phyloP scores from a whole-genome alignment of 2,329 filamentous ascomycete species.

The Parafenestella ontariensis region DNA sequence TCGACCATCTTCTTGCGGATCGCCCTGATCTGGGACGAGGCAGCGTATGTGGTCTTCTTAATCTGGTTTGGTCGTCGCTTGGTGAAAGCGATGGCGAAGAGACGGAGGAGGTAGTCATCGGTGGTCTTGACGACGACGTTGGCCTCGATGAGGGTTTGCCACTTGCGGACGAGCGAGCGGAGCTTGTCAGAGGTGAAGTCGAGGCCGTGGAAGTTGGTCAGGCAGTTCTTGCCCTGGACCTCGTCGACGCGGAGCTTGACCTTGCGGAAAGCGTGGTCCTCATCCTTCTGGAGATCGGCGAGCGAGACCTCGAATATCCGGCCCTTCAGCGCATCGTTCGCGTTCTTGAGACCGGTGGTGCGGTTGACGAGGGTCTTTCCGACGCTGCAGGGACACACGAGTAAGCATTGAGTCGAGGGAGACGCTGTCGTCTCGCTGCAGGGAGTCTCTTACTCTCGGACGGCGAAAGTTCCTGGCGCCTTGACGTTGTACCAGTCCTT shows the following conservation, averaged over 20 bases:
- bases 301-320: conserved; percentile 99
- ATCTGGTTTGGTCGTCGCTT: conserved; percentile 99
- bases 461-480: conserved; percentile 94
- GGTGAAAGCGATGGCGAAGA: conserved; percentile 99
- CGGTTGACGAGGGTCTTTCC: conserved; percentile 99
- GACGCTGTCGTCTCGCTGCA: conserved; percentile 21
- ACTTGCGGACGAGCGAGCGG: conserved; percentile 98
- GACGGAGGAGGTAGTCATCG: conserved; percentile 98
- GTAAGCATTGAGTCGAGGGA: conserved; percentile 36
- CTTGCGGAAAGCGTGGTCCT: conserved; percentile 99
- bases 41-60: conserved; percentile 99
- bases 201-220: conserved; percentile 99
- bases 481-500: conserved; percentile 99
- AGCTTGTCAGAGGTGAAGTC: conserved; percentile 99
- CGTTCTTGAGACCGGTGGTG: conserved; percentile 99
- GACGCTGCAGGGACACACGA: conserved; percentile 69
- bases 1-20: conserved; percentile 99
- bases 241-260: conserved; percentile 98
- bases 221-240: conserved; percentile 99
- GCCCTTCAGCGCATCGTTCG: conserved; percentile 98
- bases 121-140: conserved; percentile 99
- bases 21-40: conserved; percentile 93
- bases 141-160: conserved; percentile 99
- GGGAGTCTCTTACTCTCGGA: conserved; percentile 84
- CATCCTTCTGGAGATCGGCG: conserved; percentile 98